Evolutionary conservation across 2,329 filamentous ascomycete genomes (phyloP).

Genomic region (Aspergillus amoenus): DNA sequence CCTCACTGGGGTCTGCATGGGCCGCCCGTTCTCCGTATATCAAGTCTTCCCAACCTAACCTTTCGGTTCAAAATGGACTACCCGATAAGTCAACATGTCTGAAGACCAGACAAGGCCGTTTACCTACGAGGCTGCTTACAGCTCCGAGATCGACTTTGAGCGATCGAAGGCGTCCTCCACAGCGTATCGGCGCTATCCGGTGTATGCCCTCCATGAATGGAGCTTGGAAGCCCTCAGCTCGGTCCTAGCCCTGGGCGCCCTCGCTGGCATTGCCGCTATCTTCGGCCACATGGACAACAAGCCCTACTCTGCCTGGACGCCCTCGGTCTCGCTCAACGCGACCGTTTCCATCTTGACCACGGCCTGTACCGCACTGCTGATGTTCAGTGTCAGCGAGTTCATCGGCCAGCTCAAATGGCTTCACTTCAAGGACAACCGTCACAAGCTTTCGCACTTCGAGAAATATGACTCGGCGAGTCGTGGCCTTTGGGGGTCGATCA

Average conservation of each 20-base stretch:
- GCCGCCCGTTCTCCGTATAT: too few species aligned
- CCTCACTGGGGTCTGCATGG: too few species aligned
- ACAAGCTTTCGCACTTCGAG: constrained; percentile 15
- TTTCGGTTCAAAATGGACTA: too few species aligned
- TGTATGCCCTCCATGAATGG: constrained; percentile 16
- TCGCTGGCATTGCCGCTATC: constrained; percentile 12
- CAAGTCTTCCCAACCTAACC: too few species aligned
- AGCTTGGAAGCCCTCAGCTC: constrained; percentile 13
- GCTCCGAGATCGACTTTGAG: too few species aligned
- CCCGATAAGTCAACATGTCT: too few species aligned
- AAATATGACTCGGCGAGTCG: constrained; percentile 18
- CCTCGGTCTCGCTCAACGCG: constrained; percentile 10
- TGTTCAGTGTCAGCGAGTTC: constrained; percentile 15
- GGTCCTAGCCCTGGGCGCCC: constrained; percentile 8
- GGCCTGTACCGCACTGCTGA: constrained; percentile 10
- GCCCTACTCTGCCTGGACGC: constrained; percentile 12
- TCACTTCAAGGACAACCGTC: constrained; percentile 10
- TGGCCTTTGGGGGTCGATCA: constrained; percentile 14
- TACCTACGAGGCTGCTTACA: too few species aligned
- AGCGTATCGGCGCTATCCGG: constrained; percentile 15
- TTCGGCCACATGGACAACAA: constrained; percentile 17
- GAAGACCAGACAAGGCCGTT: too few species aligned
- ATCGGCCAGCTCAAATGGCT: constrained; percentile 19
- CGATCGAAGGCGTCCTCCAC: background rate
- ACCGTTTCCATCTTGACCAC: constrained; percentile 17